These are phyloP conservation scores for Epichloe typhina DNA, from an alignment of 2,329 filamentous ascomycete genomes.

Conservation along the genomic window DNA sequence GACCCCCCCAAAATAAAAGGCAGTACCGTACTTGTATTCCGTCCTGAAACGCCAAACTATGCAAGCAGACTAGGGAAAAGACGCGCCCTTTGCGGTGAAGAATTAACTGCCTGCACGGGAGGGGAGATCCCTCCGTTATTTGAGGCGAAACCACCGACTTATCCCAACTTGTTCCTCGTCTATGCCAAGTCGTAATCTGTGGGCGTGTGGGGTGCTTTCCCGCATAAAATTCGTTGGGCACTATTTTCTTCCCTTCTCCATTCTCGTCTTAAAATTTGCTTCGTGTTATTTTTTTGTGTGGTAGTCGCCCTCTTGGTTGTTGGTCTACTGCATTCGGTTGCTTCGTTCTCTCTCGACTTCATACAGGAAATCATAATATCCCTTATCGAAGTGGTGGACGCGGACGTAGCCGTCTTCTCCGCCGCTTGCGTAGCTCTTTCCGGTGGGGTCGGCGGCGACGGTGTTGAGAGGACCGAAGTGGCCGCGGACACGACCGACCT, in stretches of 20 bases:
- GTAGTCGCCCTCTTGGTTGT: not conserved
- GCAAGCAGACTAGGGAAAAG: slow-evolving; percentile 26
- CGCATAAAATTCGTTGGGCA: not conserved
- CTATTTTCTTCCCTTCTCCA: not conserved
- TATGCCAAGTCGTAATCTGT: not conserved
- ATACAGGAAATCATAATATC: slow-evolving; percentile 97
- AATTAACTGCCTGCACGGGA: not conserved
- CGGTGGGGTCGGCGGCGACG: slow-evolving; percentile 82
- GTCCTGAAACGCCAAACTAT: slow-evolving; percentile 28
- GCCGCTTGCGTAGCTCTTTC: slow-evolving; percentile 85
- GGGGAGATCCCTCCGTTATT: not conserved
- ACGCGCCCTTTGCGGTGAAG: slow-evolving; percentile 4
- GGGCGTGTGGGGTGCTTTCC: not conserved
- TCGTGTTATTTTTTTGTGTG: not conserved
- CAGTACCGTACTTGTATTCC: slow-evolving; percentile 11
- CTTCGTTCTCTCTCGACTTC: slow-evolving; percentile 83
- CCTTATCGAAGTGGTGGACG: slow-evolving; percentile 96
- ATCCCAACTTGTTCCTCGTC: not conserved
- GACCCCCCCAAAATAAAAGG: not conserved
- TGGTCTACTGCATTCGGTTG: slow-evolving; percentile 28
- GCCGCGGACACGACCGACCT: slow-evolving; percentile 91
- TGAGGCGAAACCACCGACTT: not conserved
- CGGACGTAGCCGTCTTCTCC: slow-evolving; percentile 98
- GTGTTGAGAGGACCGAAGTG: slow-evolving; percentile 98
- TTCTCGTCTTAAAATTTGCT: not conserved